Conservation (phyloP, 2,329 filamentous ascomycete species). For the Didymella keratinophila region DNA sequence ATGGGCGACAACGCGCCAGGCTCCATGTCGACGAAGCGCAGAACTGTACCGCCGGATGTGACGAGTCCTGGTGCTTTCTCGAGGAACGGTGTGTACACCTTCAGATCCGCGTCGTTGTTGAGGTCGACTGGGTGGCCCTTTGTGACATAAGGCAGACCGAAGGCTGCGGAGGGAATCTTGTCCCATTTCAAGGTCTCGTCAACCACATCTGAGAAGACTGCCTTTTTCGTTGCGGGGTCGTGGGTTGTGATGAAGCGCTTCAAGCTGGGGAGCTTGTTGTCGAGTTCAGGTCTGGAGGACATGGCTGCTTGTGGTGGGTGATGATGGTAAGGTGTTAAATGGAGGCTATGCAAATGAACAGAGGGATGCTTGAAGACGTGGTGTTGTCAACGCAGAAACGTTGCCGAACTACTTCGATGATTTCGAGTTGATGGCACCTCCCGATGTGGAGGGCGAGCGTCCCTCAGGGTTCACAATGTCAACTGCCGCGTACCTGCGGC, state of each 20-base stretch:
- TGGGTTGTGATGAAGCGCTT: conserved; percentile 51
- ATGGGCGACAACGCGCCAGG: conserved; percentile 45
- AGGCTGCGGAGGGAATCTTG: conserved; percentile 43
- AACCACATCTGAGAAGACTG: conserved; percentile 42
- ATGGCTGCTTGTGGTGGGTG: conserved; percentile 16
- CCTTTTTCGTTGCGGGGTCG: conserved; percentile 42
- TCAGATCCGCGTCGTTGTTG: conserved; percentile 56
- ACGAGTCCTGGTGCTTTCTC: conserved; percentile 58
- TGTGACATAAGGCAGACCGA: conserved; percentile 60
- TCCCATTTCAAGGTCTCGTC: conserved; percentile 33
- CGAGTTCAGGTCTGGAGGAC: conserved; percentile 20
- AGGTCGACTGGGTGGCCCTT: conserved; percentile 57
- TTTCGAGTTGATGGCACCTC: neutral
- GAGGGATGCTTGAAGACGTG: neutral
- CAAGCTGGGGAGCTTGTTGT: conserved; percentile 37
- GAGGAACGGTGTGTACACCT: conserved; percentile 55
- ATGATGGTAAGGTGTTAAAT: neutral
- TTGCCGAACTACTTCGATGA: neutral
- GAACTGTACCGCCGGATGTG: conserved; percentile 55
- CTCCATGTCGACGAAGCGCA: conserved; percentile 50
- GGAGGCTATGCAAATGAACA: neutral
- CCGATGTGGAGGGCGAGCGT: conserved; percentile 15
- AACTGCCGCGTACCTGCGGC: conserved; percentile 12
- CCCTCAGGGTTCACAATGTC: neutral
- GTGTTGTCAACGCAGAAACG: neutral